Evolutionary conservation across 306 rosid species (phyloP).

Genomic region (Ormosia semicastrata): DNA sequence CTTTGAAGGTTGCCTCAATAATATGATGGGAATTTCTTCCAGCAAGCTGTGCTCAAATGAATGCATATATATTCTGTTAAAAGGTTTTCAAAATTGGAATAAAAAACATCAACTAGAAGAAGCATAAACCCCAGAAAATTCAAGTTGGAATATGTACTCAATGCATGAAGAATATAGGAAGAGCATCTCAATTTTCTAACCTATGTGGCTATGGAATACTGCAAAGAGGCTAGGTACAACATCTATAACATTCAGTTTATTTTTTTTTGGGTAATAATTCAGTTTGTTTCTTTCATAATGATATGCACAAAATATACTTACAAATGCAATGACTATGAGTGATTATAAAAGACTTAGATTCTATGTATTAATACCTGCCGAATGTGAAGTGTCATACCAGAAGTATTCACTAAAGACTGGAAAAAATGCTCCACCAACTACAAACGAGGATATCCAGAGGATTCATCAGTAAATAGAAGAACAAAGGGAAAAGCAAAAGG

Average conservation of each 20-base stretch:
- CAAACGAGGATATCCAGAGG: conserved; percentile 14
- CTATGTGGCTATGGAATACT: not conserved
- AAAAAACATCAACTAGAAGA: conserved; percentile 16
- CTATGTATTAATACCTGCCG: conserved; percentile 63
- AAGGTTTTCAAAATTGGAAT: conserved; percentile 11
- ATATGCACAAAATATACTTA: conserved; percentile 9
- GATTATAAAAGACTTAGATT: conserved; percentile 9
- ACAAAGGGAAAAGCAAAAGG: not conserved
- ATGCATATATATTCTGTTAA: conserved; percentile 7
- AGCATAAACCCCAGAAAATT: not conserved
- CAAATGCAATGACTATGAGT: not conserved
- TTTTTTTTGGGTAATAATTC: too few relatives aligned
- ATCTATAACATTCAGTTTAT: not conserved
- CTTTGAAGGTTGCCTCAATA: conserved; percentile 95
- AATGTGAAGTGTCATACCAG: conserved; percentile 97
- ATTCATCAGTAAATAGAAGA: not conserved
- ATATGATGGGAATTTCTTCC: conserved; percentile 96
- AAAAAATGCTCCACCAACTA: conserved; percentile 97
- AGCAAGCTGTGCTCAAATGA: conserved; percentile 61
- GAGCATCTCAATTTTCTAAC: not conserved
- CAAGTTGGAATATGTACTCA: conserved; percentile 1
- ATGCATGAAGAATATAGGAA: conserved; percentile 20
- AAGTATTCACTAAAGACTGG: conserved; percentile 93
- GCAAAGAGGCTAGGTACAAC: not conserved
- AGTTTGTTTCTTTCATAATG: not conserved